Conservation (phyloP, 2,329 filamentous ascomycete genomes). For the Escovopsis weberi region DNA sequence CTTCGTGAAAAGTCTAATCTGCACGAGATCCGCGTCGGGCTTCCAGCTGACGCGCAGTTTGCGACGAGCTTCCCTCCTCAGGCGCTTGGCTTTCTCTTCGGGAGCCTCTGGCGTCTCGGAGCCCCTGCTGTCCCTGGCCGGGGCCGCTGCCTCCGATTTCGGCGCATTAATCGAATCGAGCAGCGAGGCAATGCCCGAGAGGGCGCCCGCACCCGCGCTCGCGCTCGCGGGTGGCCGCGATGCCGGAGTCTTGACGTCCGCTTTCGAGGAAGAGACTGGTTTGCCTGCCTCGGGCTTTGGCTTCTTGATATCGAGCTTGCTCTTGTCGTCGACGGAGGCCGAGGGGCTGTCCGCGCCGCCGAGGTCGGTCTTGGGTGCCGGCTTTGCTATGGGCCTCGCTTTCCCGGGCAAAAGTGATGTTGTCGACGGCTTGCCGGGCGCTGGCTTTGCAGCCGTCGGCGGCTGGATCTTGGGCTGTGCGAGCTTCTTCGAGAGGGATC, state of each 20-base stretch:
- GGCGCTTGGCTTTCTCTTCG: slow-evolving; percentile 50
- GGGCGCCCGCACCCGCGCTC: slow-evolving; percentile 18
- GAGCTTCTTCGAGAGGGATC: slow-evolving; percentile 25
- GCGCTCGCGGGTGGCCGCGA: slow-evolving; percentile 13
- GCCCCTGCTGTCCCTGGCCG: slow-evolving; percentile 36
- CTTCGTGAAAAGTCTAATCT: slow-evolving; percentile 56
- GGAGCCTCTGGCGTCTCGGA: slow-evolving; percentile 46
- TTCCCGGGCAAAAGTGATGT: slow-evolving; percentile 33
- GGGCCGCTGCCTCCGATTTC: slow-evolving; percentile 23
- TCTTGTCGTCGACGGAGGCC: slow-evolving; percentile 17
- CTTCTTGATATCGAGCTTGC: slow-evolving; percentile 14
- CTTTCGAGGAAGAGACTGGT: slow-evolving; percentile 9
- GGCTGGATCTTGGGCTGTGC: slow-evolving; percentile 20
- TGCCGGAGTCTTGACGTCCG: slow-evolving; percentile 16
- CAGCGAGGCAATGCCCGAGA: slow-evolving; percentile 39
- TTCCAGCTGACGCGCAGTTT: slow-evolving; percentile 60
- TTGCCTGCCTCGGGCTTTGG: slow-evolving; percentile 7
- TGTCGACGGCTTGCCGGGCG: slow-evolving; percentile 16
- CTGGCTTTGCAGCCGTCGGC: slow-evolving; percentile 15
- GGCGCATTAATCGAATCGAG: slow-evolving; percentile 35
- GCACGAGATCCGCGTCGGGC: slow-evolving; percentile 48
- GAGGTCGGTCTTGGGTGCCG: slow-evolving; percentile 22
- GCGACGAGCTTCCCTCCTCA: slow-evolving; percentile 58
- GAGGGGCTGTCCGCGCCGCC: slow-evolving; percentile 13
- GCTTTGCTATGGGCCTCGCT: slow-evolving; percentile 28